Evolutionary conservation across 73 alveolate species (phyloP), one percentile per base, ranked within the genome.

Genomic region (Blepharisma japonicum): DNA sequence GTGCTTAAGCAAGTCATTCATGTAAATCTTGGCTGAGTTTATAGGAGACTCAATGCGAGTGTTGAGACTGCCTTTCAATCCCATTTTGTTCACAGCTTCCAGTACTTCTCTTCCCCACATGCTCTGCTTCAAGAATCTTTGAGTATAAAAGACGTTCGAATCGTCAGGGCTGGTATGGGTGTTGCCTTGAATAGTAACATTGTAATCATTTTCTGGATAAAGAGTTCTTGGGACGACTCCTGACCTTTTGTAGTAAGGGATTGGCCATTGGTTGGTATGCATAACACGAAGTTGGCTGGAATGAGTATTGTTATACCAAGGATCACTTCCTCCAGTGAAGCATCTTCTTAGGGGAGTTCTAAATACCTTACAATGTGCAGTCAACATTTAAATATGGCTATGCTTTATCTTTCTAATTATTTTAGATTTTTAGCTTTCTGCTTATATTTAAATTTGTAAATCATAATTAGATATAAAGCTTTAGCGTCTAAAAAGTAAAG

Each of bases 161-260:
- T 11, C 20, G 5, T 70, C 80, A 38, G 66, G 68, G 2, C 27
- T 54, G n/a, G 27, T 9, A 70, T 45, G 61, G 27, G 27, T 25
- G 4, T 47, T 47, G 9, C 66, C 56, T 11, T 9, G 14, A 4
- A 23, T 38, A n/a, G 9, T 25, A 11, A 70, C 80, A 45, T 70
- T 70, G 80, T 70, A 70, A 5, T 70, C 80, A 70, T 23, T 70
- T 45, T 70, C 80, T n/a, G 80, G 80, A 45, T 70, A 70, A 45
- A 45, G 66, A 0, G 80, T 18, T 9, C 77, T 45, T 14, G 80
- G 80, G 66, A 14, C 11, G 4, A 0, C 0, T 18, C 55, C n/a
- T 14, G 9, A 8, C 25, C 80, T 39, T 45, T 70, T 70, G 42
- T 70, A 70, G 27, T 70, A 70, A 47, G 80, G 80, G 45, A 70